A percentile compares a stretch with the other conserved stretches of the same genome.
phyloP scores from a whole-genome alignment of 73 alveolate genomes.

The Symbiodinium pilosum region DNA sequence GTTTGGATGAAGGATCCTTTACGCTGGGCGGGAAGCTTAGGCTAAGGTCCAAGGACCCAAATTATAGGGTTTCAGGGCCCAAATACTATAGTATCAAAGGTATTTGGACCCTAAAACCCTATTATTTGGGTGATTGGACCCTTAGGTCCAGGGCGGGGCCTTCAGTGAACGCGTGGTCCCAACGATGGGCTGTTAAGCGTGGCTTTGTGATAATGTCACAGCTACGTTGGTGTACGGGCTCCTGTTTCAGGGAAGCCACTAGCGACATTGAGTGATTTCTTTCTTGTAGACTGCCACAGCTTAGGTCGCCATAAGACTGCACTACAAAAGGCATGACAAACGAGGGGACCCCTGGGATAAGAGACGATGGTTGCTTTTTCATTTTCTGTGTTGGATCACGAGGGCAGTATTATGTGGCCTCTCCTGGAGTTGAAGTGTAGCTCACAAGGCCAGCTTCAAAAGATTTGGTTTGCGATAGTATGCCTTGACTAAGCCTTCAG shows the following conservation, averaged over 20 bases:
- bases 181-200: no score
- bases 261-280: no score
- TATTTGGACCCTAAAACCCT: neutral
- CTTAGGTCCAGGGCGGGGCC: no score
- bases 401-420: neutral
- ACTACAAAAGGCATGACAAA: neutral
- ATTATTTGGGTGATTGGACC: no score
- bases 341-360: neutral
- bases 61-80: neutral
- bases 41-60: neutral
- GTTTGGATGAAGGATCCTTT: neutral
- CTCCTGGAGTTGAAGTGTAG: neutral
- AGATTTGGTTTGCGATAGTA: neutral
- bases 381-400: no score
- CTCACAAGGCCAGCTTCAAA: neutral
- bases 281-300: neutral
- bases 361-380: neutral
- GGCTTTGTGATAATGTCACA: no score
- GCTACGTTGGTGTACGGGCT: no score
- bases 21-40: neutral
- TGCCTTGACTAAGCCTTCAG: neutral
- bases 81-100: neutral
- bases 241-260: no score
- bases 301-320: neutral
- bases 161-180: no score